Evolutionary conservation across 2,329 filamentous ascomycete species (phyloP).

Genomic region (Lachnellula cervina): DNA sequence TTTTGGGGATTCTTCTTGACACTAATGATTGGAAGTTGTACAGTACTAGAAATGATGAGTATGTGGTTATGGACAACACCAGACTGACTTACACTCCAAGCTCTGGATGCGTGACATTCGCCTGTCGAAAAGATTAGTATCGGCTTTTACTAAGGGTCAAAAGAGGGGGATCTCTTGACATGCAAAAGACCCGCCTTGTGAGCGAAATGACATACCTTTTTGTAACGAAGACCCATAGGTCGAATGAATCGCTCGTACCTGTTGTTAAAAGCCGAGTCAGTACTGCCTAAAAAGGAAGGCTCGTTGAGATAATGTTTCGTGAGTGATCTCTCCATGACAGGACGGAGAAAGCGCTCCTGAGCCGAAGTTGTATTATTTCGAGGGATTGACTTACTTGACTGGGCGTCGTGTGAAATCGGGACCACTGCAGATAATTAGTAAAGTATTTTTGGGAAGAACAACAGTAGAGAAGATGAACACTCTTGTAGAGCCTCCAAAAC

Average conservation of each 20-base stretch:
- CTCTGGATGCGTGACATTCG: constrained; percentile 53
- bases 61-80: no score
- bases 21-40: constrained; percentile 71
- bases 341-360: no score
- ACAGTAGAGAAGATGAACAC: constrained; percentile 46
- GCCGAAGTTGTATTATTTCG: no score
- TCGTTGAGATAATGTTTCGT: no score
- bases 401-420: constrained; percentile 80
- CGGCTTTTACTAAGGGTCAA: neutral
- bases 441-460: neutral
- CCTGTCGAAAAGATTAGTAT: neutral
- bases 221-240: constrained; percentile 74
- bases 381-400: constrained; percentile 46
- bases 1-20: constrained; percentile 87
- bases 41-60: constrained; percentile 44
- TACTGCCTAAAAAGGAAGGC: no score
- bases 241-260: constrained; percentile 66
- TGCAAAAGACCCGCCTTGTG: neutral
- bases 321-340: no score
- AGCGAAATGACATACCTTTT: constrained; percentile 62
- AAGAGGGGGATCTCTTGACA: no score
- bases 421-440: constrained; percentile 2
- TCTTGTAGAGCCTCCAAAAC: no score
- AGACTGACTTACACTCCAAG: constrained; percentile 52
- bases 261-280: no score